phyloP scores from a whole-genome alignment of 345 rosid species.

The Salix brachista region DNA sequence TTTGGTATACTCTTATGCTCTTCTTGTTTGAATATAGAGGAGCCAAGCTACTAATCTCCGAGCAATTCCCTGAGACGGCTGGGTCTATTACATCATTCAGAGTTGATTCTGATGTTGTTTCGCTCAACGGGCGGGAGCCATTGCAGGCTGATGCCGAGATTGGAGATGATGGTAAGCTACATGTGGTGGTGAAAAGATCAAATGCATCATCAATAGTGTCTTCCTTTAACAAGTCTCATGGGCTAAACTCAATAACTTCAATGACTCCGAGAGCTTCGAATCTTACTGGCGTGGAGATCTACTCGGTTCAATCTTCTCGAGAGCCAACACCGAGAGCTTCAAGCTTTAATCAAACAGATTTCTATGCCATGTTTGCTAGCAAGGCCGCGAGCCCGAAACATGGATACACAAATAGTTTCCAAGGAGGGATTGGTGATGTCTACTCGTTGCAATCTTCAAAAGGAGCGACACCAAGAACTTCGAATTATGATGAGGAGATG shows the following conservation, averaged over 20 bases:
- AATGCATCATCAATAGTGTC: conserved; percentile 61
- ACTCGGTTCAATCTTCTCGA: conserved; percentile 69
- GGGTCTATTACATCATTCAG: conserved; percentile 71
- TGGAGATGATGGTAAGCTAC: conserved; percentile 80
- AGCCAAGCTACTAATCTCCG: conserved; percentile 63
- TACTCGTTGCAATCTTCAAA: conserved; percentile 73
- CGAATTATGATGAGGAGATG: conserved; percentile 77
- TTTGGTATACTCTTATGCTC: conserved; percentile 83
- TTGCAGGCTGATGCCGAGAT: conserved; percentile 76
- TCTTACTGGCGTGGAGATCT: conserved; percentile 76
- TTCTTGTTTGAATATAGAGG: conserved; percentile 80
- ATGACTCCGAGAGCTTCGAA: conserved; percentile 77
- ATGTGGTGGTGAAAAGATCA: conserved; percentile 63
- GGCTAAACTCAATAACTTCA: conserved; percentile 41
- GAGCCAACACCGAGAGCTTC: conserved; percentile 90
- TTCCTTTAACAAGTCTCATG: conserved; percentile 60
- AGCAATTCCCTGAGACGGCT: conserved; percentile 80
- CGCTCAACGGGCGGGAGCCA: conserved; percentile 72
- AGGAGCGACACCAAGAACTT: conserved; percentile 70
- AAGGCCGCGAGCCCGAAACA: conserved; percentile 80
- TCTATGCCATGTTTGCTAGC: conserved; percentile 80
- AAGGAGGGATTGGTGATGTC: conserved; percentile 44
- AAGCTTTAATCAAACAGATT: conserved; percentile 78
- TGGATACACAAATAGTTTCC: conserved; percentile 49
- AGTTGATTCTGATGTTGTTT: conserved; percentile 74